These are phyloP conservation scores for Tolypocladium amazonense DNA, from an alignment of 2,329 filamentous ascomycete species.

Conservation along the genomic window DNA sequence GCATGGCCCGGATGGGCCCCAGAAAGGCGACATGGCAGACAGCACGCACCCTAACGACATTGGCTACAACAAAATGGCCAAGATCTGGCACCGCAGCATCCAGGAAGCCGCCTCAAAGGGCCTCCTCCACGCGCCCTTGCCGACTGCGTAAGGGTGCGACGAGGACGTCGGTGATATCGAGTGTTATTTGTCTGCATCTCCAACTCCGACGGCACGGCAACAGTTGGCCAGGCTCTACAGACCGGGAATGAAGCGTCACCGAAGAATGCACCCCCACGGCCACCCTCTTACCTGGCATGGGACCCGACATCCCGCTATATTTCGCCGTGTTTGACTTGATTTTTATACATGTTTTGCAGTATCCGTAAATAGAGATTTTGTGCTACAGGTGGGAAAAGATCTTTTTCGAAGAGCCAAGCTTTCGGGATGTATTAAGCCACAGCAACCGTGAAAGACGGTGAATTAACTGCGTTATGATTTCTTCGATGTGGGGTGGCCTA, in stretches of 20 bases:
- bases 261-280: not conserved
- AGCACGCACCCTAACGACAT: conserved; percentile 26
- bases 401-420: not conserved
- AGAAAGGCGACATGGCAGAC: conserved; percentile 22
- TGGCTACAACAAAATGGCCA: conserved; percentile 31
- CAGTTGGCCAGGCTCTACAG: not conserved
- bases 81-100: conserved; percentile 21
- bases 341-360: not conserved
- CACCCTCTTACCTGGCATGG: not conserved
- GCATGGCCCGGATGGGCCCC: conserved; percentile 19
- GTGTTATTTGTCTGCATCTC: not conserved
- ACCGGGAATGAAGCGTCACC: not conserved
- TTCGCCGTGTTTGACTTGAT: not conserved
- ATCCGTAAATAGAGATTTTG: not conserved
- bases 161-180: not conserved
- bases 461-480: too few species aligned
- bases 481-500: too few species aligned
- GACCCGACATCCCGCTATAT: not conserved
- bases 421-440: not conserved
- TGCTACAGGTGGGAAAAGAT: too few species aligned
- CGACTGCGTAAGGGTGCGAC: not conserved
- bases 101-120: conserved; percentile 14
- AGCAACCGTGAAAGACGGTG: too few species aligned
- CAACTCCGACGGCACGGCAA: not conserved
- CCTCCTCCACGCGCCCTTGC: conserved; percentile 7